phyloP scores from a whole-genome alignment of 768 basidiomycete genomes.

The Lactifluus echinatus region DNA sequence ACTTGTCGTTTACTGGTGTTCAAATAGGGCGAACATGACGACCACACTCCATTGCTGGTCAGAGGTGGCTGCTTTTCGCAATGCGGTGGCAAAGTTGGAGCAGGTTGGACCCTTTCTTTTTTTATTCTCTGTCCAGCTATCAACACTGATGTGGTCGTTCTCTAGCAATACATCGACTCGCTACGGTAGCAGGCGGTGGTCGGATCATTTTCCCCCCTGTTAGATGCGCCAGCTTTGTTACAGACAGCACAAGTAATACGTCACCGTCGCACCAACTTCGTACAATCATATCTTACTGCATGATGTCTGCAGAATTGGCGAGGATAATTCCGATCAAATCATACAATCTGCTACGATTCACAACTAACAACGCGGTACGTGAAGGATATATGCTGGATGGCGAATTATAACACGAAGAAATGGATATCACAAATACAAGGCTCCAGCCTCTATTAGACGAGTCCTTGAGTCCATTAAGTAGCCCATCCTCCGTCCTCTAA shows the following conservation, averaged over 20 bases:
- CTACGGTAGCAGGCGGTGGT: constrained; percentile 23
- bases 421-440: constrained; percentile 3
- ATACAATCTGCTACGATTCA: background rate
- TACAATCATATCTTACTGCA: background rate
- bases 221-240: background rate
- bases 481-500: background rate
- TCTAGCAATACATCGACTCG: constrained; percentile 57
- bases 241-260: background rate
- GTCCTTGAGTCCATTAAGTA: background rate
- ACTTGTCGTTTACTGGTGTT: too few species aligned
- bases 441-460: background rate
- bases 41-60: constrained; percentile 67
- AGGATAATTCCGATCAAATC: background rate
- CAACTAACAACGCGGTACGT: background rate
- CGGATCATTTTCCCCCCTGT: background rate
- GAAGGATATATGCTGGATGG: background rate
- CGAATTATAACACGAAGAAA: background rate
- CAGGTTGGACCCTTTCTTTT: constrained; percentile 38
- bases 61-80: constrained; percentile 63
- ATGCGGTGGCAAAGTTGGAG: constrained; percentile 58
- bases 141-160: constrained; percentile 5
- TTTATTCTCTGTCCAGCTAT: background rate
- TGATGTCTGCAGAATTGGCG: background rate
- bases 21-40: constrained; percentile 36
- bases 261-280: constrained; percentile 3